These are phyloP conservation scores for Aureobasidium uvarum DNA, from an alignment of 2,329 filamentous ascomycete species.

Conservation along the genomic window DNA sequence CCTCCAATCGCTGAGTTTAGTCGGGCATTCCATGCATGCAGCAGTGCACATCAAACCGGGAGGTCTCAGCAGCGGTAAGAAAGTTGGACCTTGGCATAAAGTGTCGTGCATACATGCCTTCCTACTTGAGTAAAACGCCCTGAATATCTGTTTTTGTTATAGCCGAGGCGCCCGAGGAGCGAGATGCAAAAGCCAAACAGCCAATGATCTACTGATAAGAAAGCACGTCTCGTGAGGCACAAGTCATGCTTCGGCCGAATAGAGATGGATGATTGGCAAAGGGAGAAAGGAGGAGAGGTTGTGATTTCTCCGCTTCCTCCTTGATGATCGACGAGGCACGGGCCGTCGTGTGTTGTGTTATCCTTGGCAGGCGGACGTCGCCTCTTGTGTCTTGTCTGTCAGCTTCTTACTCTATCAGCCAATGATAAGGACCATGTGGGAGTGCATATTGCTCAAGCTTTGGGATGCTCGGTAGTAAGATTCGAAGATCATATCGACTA, in stretches of 20 bases:
- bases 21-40: not conserved
- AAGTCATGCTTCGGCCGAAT: constrained; percentile 14
- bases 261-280: not conserved
- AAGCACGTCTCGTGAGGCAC: constrained; percentile 1
- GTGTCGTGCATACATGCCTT: constrained; percentile 25
- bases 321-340: constrained; percentile 17
- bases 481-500: not conserved
- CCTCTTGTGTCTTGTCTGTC: constrained; percentile 10
- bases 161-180: constrained; percentile 4
- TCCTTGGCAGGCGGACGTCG: constrained; percentile 22
- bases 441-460: not conserved
- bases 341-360: constrained; percentile 4
- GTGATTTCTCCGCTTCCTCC: constrained; percentile 5
- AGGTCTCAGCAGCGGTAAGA: not conserved
- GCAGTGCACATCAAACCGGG: constrained; percentile 6
- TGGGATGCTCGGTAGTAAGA: not conserved
- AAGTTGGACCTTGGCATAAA: not conserved
- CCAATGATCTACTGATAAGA: constrained; percentile 23
- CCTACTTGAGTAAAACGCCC: constrained; percentile 9
- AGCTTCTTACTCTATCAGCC: constrained; percentile 18
- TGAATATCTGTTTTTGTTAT: constrained; percentile 2
- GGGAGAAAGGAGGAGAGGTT: not conserved
- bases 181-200: not conserved
- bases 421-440: constrained; percentile 21
- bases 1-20: constrained; percentile 8